Percentiles rank a stretch among this genome's conserved stretches.
Conservation (phyloP, 768 basidiomycete genomes). For the Suillus brevipes region DNA sequence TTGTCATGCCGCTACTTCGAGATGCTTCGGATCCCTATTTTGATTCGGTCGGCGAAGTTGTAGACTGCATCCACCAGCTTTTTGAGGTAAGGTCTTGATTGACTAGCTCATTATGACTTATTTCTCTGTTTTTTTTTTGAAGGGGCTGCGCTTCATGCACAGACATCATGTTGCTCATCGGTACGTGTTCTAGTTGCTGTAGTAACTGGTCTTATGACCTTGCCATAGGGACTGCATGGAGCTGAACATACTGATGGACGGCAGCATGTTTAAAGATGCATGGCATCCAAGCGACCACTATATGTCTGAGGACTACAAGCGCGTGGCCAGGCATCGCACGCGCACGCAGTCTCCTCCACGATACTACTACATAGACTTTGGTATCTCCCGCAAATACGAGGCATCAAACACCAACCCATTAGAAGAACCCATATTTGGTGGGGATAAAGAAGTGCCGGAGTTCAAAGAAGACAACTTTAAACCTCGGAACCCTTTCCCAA, state of each 20-base stretch:
- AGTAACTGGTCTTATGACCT: slow-evolving; percentile 15
- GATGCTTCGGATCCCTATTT: slow-evolving; percentile 17
- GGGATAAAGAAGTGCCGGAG: slow-evolving; percentile 45
- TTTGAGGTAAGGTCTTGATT: slow-evolving; percentile 20
- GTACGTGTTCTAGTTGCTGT: slow-evolving; percentile 19
- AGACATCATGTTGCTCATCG: slow-evolving; percentile 38
- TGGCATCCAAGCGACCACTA: slow-evolving; percentile 26
- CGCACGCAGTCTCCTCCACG: slow-evolving; percentile 31
- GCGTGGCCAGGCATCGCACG: slow-evolving; percentile 26
- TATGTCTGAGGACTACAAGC: slow-evolving; percentile 6
- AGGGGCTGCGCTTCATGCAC: slow-evolving; percentile 42
- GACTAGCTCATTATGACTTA: not conserved
- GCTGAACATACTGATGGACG: slow-evolving; percentile 37
- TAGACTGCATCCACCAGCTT: slow-evolving; percentile 23
- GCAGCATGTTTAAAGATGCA: slow-evolving; percentile 23
- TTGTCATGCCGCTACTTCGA: slow-evolving; percentile 28
- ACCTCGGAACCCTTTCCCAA: slow-evolving; percentile 40
- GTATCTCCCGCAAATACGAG: slow-evolving; percentile 33
- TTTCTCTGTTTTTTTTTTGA: not conserved
- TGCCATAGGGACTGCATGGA: slow-evolving; percentile 29
- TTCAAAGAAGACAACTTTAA: slow-evolving; percentile 24
- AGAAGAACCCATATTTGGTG: slow-evolving; percentile 35
- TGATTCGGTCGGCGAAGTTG: slow-evolving; percentile 23
- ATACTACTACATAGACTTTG: slow-evolving; percentile 41
- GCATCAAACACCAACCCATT: slow-evolving; percentile 26